phyloP scores from a whole-genome alignment of 2,329 filamentous ascomycete species.

The Botrytis paeoniae region DNA sequence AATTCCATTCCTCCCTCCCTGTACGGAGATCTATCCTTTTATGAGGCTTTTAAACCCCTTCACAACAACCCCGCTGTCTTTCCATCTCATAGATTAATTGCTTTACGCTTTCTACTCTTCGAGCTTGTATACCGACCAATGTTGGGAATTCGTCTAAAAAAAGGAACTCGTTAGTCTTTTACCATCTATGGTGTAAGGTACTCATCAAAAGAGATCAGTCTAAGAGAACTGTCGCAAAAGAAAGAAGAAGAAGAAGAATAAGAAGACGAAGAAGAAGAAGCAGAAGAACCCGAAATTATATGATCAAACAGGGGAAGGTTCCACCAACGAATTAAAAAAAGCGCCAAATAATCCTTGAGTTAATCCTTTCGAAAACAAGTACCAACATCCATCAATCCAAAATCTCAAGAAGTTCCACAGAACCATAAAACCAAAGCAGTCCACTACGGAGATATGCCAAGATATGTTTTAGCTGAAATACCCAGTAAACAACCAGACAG shows the following conservation, averaged over 20 bases:
- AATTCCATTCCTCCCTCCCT: conserved; percentile 13
- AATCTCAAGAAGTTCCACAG: conserved; percentile 2
- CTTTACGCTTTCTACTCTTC: background rate
- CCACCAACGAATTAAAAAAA: background rate
- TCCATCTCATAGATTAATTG: background rate
- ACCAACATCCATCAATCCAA: background rate
- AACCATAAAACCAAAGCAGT: background rate
- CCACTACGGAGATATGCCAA: conserved; percentile 4
- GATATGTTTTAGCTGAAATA: conserved; percentile 6
- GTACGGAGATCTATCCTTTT: background rate
- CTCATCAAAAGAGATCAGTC: background rate
- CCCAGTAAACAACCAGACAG: background rate
- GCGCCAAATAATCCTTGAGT: conserved; percentile 14
- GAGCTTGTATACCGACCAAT: background rate
- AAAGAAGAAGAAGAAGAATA: background rate
- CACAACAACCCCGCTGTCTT: background rate
- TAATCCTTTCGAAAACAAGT: conserved; percentile 9
- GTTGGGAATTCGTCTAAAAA: background rate
- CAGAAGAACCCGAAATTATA: background rate
- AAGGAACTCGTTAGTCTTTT: background rate
- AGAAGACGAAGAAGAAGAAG: background rate
- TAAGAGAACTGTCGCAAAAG: background rate
- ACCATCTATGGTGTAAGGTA: background rate
- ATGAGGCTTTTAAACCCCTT: background rate
- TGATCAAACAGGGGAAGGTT: background rate